phyloP scores from a whole-genome alignment of 2,329 filamentous ascomycete genomes.

The Aspergillus pseudoviridinutans region DNA sequence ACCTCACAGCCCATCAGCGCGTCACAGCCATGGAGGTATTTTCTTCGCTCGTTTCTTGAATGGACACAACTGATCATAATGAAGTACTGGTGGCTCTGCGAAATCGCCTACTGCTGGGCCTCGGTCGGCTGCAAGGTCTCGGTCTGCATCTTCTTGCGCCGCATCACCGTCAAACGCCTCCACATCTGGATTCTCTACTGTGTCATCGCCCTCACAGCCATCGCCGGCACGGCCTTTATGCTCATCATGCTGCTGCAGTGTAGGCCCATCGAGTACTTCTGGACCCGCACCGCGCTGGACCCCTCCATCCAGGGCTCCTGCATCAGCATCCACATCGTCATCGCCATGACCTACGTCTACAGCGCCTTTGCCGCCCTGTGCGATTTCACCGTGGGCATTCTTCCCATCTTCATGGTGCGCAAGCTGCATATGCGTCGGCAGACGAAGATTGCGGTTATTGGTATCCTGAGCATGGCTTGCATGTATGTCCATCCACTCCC shows the following conservation, averaged over 20 bases:
- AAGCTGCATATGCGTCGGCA: constrained; percentile 53
- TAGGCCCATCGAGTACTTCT: constrained; percentile 48
- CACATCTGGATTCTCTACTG: constrained; percentile 47
- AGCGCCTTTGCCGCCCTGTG: constrained; percentile 33
- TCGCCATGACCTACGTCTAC: constrained; percentile 33
- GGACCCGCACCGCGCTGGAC: constrained; percentile 33
- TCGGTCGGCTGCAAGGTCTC: constrained; percentile 49
- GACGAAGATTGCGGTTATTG: constrained; percentile 51
- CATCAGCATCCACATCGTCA: constrained; percentile 34
- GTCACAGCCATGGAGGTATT: constrained; percentile 25
- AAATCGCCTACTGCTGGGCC: constrained; percentile 48
- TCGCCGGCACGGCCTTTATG: constrained; percentile 47
- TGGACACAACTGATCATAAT: not conserved
- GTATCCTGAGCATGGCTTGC: constrained; percentile 55
- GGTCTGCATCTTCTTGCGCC: constrained; percentile 51
- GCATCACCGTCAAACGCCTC: constrained; percentile 44
- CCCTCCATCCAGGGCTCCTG: constrained; percentile 38
- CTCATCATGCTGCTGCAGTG: constrained; percentile 55
- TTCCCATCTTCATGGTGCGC: constrained; percentile 53
- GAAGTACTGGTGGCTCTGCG: constrained; percentile 50
- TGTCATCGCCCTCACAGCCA: constrained; percentile 42
- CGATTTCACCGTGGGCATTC: constrained; percentile 51
- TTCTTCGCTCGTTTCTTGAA: not conserved
- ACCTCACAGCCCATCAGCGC: constrained; percentile 14
- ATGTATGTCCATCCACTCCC: constrained; percentile 26